Conservation (phyloP, 169 alveolate species). For the Plasmodium gaboni region DNA sequence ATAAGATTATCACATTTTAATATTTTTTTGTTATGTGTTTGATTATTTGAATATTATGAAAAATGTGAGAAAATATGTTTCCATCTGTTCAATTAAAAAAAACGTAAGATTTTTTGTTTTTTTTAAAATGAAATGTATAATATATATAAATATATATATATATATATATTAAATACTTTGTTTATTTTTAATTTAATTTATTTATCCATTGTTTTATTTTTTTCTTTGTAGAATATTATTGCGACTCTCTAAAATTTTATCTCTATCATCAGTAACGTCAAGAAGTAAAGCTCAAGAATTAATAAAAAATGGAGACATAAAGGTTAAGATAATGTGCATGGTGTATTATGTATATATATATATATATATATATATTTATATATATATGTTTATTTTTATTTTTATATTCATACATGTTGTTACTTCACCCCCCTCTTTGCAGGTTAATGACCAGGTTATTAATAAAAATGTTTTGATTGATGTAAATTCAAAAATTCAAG, state of each 20-base stretch:
- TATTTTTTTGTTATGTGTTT: too few relatives aligned
- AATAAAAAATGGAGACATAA: slow-evolving; percentile 46
- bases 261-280: slow-evolving; percentile 55
- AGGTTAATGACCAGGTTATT: slow-evolving; percentile 62
- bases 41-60: neutral
- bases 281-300: slow-evolving; percentile 72
- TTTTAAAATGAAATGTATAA: neutral
- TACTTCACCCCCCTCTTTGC: neutral
- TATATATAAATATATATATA: too few relatives aligned
- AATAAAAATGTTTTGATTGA: slow-evolving; percentile 24
- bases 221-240: slow-evolving; percentile 16
- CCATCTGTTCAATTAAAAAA: slow-evolving; percentile 67
- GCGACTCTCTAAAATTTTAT: slow-evolving; percentile 56
- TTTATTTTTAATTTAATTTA: neutral
- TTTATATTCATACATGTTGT: neutral
- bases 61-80: slow-evolving; percentile 51
- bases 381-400: neutral
- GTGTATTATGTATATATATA: neutral
- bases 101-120: slow-evolving; percentile 29
- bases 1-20: too few relatives aligned
- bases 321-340: slow-evolving; percentile 13
- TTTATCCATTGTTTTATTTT: neutral
- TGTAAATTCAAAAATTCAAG: slow-evolving; percentile 37
- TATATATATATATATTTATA: neutral
- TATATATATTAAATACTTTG: too few relatives aligned